Conservation (phyloP, 345 rosid species). For the Citrus trifoliata region DNA sequence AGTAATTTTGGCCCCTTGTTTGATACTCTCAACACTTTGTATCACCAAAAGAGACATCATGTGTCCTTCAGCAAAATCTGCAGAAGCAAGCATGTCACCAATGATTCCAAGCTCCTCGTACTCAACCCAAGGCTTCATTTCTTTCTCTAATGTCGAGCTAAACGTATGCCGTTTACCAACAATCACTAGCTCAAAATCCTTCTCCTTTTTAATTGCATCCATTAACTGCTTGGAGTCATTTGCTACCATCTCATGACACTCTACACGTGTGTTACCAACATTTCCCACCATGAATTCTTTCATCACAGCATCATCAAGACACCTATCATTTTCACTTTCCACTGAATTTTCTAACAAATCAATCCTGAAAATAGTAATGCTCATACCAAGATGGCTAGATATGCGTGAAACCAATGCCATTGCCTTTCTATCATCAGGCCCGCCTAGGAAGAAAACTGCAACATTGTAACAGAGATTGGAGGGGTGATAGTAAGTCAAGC, state of each 20-base stretch:
- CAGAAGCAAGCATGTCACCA: constrained; percentile 33
- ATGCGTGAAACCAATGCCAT: constrained; percentile 28
- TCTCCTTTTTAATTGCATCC: constrained; percentile 5
- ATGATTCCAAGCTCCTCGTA: constrained; percentile 34
- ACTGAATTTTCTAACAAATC: not conserved
- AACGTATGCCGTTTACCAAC: constrained; percentile 19
- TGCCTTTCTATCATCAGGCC: constrained; percentile 38
- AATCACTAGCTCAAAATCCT: constrained; percentile 23
- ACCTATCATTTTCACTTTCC: not conserved
- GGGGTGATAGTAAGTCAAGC: not conserved
- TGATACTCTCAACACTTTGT: constrained; percentile 12
- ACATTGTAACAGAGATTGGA: not conserved
- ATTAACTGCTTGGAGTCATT: constrained; percentile 10
- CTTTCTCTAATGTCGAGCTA: constrained; percentile 5
- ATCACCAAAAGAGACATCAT: constrained; percentile 30
- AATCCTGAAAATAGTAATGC: constrained; percentile 18
- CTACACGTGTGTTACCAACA: not conserved
- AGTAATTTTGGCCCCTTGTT: too few species aligned
- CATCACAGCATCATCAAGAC: constrained; percentile 13
- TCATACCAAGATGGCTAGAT: constrained; percentile 12
- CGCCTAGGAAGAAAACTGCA: constrained; percentile 27
- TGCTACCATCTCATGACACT: not conserved
- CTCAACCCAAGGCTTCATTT: constrained; percentile 27
- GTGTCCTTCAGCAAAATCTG: constrained; percentile 14
- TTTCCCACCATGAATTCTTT: constrained; percentile 9